Evolutionary conservation across 2,329 filamentous ascomycete species (phyloP).

Genomic region (Plectosphaerella cucumerina): DNA sequence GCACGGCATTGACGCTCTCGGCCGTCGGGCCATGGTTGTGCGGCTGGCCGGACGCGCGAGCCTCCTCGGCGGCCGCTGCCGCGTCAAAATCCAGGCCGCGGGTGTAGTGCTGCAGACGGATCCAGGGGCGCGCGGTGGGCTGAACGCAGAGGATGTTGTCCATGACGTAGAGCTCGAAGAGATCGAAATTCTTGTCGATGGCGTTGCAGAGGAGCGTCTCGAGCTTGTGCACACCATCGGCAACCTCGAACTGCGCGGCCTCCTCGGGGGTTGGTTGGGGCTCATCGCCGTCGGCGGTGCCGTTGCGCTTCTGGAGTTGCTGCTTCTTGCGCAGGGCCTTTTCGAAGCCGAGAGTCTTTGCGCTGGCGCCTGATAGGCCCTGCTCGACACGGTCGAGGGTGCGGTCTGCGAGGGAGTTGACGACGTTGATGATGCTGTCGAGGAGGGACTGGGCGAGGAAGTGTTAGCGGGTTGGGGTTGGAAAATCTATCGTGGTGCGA

Average conservation of each 20-base stretch:
- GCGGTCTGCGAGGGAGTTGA: slow-evolving; percentile 90
- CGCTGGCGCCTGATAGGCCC: slow-evolving; percentile 70
- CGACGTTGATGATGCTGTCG: slow-evolving; percentile 95
- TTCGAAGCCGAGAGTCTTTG: slow-evolving; percentile 75
- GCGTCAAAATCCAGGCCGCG: slow-evolving; percentile 46
- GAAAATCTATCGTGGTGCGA: slow-evolving; percentile 8
- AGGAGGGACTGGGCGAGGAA: slow-evolving; percentile 67
- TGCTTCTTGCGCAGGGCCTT: slow-evolving; percentile 24
- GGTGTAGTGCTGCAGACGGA: slow-evolving; percentile 82
- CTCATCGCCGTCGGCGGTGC: slow-evolving; percentile 32
- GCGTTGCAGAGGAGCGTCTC: slow-evolving; percentile 77
- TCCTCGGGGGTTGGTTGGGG: slow-evolving; percentile 28
- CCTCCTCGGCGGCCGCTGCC: slow-evolving; percentile 6
- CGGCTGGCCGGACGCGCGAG: slow-evolving; percentile 9
- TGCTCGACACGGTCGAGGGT: slow-evolving; percentile 85
- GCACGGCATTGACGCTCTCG: slow-evolving; percentile 67
- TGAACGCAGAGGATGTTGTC: slow-evolving; percentile 73
- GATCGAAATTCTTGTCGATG: slow-evolving; percentile 82
- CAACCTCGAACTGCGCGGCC: slow-evolving; percentile 63
- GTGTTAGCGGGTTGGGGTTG: neutral
- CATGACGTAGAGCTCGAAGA: slow-evolving; percentile 85
- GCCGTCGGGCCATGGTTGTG: slow-evolving; percentile 37
- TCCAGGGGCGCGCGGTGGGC: slow-evolving; percentile 70
- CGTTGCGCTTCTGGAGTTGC: slow-evolving; percentile 29
- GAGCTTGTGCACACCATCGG: slow-evolving; percentile 80